phyloP scores from a whole-genome alignment of 2,329 filamentous ascomycete genomes.

The Lecanosticta acicola region DNA sequence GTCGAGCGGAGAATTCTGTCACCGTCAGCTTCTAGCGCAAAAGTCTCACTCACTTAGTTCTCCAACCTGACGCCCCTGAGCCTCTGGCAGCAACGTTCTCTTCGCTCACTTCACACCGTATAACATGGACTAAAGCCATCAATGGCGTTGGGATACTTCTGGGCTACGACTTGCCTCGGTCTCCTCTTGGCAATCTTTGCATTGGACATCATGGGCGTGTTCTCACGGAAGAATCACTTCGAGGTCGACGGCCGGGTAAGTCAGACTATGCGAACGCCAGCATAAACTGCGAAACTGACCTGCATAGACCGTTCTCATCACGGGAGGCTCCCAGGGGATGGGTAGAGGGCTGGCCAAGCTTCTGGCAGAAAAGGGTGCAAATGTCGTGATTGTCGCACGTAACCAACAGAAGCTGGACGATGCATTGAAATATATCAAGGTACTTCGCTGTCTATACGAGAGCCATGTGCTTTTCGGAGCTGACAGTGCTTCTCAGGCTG shows the following conservation, averaged over 20 bases:
- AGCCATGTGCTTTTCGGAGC: background rate
- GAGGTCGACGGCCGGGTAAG: constrained; percentile 76
- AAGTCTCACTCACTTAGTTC: too few species aligned
- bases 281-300: background rate
- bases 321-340: constrained; percentile 90
- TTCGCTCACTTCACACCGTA: too few species aligned
- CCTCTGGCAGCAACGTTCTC: too few species aligned
- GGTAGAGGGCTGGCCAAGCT: constrained; percentile 69
- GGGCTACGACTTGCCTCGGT: constrained; percentile 33
- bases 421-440: constrained; percentile 61
- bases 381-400: constrained; percentile 78
- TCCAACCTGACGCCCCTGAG: too few species aligned
- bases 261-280: too few species aligned
- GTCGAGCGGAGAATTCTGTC: background rate
- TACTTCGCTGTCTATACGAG: constrained; percentile 33
- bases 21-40: background rate
- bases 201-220: constrained; percentile 59
- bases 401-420: constrained; percentile 67
- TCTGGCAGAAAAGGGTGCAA: constrained; percentile 76
- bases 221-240: constrained; percentile 67
- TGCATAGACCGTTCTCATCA: constrained; percentile 76
- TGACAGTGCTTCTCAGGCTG: constrained; percentile 44
- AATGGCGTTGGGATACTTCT: constrained; percentile 37
- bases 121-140: background rate
- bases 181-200: constrained; percentile 36